Base-by-base conservation (phyloP, 1,284 basidiomycete genomes). In the Anthracocystis setariae region DNA sequence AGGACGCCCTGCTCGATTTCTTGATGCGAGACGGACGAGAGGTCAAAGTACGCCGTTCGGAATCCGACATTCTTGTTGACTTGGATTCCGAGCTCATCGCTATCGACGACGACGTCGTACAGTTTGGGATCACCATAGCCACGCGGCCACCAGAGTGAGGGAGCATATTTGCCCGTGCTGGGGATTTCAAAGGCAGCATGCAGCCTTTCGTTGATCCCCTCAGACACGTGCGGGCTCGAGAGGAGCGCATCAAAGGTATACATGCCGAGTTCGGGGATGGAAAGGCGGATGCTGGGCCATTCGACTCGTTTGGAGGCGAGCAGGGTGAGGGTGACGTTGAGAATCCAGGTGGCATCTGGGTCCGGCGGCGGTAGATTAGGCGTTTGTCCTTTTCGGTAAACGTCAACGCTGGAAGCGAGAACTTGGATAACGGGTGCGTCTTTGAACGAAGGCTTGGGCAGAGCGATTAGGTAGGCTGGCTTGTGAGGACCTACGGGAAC, bases 121-220 rank as follows among this genome's bases (percentile, higher is more conserved):
- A 74, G 47, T 9, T 33, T 66, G 5, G 67, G 69, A 2, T 68
- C 42, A 33, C 78, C 78, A 9, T 66, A 53, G 0, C 64, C 71
- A 1, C 43, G 35, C 17, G 78, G 78, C 69, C 72, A 79, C 78
- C 78, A 79, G 1, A 76, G 72, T 33, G 56, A 45, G 12, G 77
- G 72, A 3, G 38, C 56, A 18, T 66, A 24, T 10, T 46, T 43
- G 9, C 62, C 75, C 13, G 33, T 20, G 23, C 58, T 47, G 37
- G 56, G 67, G 10, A 63, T 25, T 65, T 68, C 69, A 43, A 69
- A 74, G 8, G 23, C 37, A 9, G 49, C 70, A 35, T 57, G 51
- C 13, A 64, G 38, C 13, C 24, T 63, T 25, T 23, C 17, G 39
- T 61, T 73, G 45, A 61, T 17, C 10, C 71, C 76, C 3, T 51